Conservation (phyloP, 2,329 filamentous ascomycete genomes). For the Raffaelea deltoideospora region DNA sequence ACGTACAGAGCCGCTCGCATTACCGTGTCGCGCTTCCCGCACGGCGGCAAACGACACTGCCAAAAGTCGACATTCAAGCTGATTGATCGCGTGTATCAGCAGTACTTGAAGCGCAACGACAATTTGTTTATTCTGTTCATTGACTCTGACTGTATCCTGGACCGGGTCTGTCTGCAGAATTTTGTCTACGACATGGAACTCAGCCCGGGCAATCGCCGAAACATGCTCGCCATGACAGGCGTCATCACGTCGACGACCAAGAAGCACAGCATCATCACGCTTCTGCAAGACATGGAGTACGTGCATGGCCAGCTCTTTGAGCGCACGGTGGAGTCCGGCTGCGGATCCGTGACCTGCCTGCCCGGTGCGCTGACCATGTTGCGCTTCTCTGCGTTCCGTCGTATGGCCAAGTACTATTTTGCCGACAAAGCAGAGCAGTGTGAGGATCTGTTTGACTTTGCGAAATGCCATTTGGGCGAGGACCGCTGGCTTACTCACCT, state of each 20-base stretch:
- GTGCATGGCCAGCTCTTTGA: slow-evolving; percentile 95
- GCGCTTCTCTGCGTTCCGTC: slow-evolving; percentile 86
- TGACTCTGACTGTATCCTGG: slow-evolving; percentile 90
- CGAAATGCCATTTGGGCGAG: slow-evolving; percentile 87
- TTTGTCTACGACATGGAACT: slow-evolving; percentile 99
- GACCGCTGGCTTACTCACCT: slow-evolving; percentile 95
- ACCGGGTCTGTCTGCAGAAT: slow-evolving; percentile 83
- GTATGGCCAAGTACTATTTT: slow-evolving; percentile 98
- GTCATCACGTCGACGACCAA: slow-evolving; percentile 90
- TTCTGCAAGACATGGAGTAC: slow-evolving; percentile 97
- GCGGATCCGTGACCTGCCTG: slow-evolving; percentile 85
- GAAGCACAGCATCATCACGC: slow-evolving; percentile 75
- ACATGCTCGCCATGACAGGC: slow-evolving; percentile 95
- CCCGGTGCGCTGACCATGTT: slow-evolving; percentile 92
- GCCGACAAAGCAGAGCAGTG: slow-evolving; percentile 92
- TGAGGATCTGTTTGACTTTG: slow-evolving; percentile 91
- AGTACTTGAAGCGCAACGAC: slow-evolving; percentile 77
- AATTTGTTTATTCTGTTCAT: slow-evolving; percentile 94
- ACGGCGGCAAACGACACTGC: slow-evolving; percentile 86
- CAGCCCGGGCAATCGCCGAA: slow-evolving; percentile 76
- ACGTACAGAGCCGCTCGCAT: slow-evolving; percentile 69
- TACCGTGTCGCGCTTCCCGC: slow-evolving; percentile 81
- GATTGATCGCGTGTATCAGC: slow-evolving; percentile 80
- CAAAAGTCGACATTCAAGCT: slow-evolving; percentile 88
- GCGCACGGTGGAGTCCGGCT: slow-evolving; percentile 85